A percentile compares a stretch with the other conserved stretches of the same genome.
phyloP scores from a whole-genome alignment of 345 rosid species.

The Populus simonii region DNA sequence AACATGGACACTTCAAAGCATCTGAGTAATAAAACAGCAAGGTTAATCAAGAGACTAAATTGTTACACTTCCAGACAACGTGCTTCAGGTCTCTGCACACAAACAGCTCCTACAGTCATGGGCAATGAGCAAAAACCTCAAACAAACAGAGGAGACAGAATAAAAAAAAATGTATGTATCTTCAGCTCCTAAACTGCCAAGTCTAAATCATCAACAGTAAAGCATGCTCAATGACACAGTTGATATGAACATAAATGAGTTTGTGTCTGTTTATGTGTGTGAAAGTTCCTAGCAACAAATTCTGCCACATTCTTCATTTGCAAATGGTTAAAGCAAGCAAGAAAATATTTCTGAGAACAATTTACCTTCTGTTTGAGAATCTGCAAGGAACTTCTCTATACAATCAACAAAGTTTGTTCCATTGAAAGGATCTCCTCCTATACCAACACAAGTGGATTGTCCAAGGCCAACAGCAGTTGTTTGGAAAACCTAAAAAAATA shows the following conservation, averaged over 20 bases:
- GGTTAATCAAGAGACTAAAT: neutral
- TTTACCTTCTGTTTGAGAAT: conserved; percentile 97
- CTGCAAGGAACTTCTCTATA: conserved; percentile 70
- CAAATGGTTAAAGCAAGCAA: neutral
- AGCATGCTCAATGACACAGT: neutral
- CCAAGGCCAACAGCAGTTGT: conserved; percentile 95
- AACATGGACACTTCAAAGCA: neutral
- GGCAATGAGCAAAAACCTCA: neutral
- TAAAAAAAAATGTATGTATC: neutral
- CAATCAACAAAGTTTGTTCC: conserved; percentile 98
- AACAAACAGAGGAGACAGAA: neutral
- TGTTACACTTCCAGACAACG: neutral
- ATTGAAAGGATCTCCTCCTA: conserved; percentile 97
- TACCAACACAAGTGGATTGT: conserved; percentile 89
- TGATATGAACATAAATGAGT: neutral
- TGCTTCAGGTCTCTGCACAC: neutral
- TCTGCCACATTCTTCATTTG: neutral
- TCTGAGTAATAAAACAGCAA: neutral
- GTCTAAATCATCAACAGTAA: neutral
- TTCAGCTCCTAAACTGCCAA: neutral
- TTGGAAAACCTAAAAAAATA: conserved; percentile 71
- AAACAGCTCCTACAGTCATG: neutral
- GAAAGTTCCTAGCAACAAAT: neutral
- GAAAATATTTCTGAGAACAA: neutral
- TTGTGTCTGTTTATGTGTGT: neutral